These are phyloP conservation scores for Letharia columbiana DNA, from an alignment of 495 filamentous ascomycete genomes.

Conservation along the genomic window DNA sequence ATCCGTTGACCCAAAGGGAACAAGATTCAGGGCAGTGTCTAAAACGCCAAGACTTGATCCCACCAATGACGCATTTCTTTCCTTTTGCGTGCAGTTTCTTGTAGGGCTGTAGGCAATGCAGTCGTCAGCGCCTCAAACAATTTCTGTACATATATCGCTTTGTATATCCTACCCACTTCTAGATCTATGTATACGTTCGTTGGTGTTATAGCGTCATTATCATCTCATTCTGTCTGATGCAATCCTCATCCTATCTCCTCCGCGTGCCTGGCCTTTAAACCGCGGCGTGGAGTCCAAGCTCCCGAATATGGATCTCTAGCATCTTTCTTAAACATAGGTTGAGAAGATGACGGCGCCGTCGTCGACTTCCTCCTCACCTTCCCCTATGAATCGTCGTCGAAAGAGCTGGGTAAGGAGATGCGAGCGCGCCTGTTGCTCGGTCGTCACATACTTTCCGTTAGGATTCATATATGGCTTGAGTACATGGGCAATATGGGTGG, in stretches of 20 bases:
- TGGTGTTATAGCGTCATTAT: not conserved
- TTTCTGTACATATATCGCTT: too few species aligned
- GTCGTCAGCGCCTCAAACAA: not conserved
- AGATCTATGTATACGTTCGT: not conserved
- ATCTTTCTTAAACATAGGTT: not conserved
- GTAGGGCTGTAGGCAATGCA: not conserved
- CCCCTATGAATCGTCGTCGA: constrained; percentile 38
- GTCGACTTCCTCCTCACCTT: constrained; percentile 43
- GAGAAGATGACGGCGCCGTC: constrained; percentile 25
- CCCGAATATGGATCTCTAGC: constrained; percentile 4
- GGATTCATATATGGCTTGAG: constrained; percentile 81
- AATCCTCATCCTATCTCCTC: not conserved
- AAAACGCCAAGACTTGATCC: constrained; percentile 10
- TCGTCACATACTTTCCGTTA: constrained; percentile 78
- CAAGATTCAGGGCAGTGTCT: constrained; percentile 3
- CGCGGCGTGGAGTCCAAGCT: not conserved
- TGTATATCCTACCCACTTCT: too few species aligned
- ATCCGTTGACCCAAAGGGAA: not conserved
- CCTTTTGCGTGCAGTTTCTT: not conserved
- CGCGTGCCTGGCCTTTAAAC: not conserved
- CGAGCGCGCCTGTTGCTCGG: constrained; percentile 76
- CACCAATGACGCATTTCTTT: not conserved
- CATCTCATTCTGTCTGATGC: not conserved
- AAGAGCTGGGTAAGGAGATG: constrained; percentile 61
- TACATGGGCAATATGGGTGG: constrained; percentile 84